Evolutionary conservation across 2,329 filamentous ascomycete genomes (phyloP), one percentile per base, ranked within the genome.

Genomic region (Pseudopithomyces chartarum): DNA sequence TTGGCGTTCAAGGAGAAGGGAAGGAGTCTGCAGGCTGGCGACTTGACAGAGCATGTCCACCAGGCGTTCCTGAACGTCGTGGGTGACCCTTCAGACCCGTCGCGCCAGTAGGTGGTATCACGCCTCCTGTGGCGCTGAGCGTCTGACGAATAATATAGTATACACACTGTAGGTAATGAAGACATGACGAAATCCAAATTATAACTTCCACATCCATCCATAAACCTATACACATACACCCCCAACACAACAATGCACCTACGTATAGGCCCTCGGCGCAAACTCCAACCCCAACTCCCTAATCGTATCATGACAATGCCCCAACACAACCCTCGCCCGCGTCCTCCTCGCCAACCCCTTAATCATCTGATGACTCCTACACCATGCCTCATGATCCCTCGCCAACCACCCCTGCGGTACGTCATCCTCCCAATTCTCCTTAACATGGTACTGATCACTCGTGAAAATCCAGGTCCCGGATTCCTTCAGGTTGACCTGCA

Each of bases 11-110:
- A 85, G 66, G 90, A 93, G 75, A 91, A 88, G 69, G 94, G 95
- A 0, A 85, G 95, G 62, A 92, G 90, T 71, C 79, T 99, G 72
- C 95, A 98, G 79, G 95, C 95, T 0, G 92, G 90, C 64, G 95
- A 98, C 76, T 78, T 99, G 72, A 97, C 94, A 0, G 92, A 95
- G 17, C 90, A 97, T 77, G 90, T 99, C 10, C 89, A 96, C 68
- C 81, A 81, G 33, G 90, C 92, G 0, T 98, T 97, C 75, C 75
- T 90, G 68, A 87, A 87, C 57, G 75, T 97, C 17, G 89, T 97
- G 70, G 93, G 92, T 0, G 90, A 93, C 59, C 69, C 63, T 59
- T 66, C 17, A 29, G 26, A 29, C 26, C 26, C 26, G 26, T 29
- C 26, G 26, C 26, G 26, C 26, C 8, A 56, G 53, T 72, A 55